These are phyloP conservation scores for Persicaria maculosa DNA, from an alignment of 148 eudicot genomes.

Conservation along the genomic window DNA sequence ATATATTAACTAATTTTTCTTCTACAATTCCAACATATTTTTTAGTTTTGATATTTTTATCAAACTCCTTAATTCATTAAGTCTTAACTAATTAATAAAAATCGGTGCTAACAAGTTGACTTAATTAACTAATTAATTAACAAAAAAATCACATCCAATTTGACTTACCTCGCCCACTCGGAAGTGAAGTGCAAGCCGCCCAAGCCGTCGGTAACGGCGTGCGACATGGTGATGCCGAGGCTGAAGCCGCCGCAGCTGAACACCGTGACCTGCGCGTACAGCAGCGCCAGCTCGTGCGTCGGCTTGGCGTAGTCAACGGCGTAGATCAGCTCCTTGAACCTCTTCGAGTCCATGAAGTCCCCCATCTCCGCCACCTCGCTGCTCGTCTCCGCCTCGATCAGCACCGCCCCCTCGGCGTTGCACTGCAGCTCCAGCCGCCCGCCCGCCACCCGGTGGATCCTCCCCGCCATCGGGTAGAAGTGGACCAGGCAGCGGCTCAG, in stretches of 20 bases:
- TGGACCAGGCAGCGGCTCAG: constrained; percentile 35
- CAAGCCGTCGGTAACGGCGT: constrained; percentile 28
- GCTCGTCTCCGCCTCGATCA: constrained; percentile 28
- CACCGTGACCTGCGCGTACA: constrained; percentile 28
- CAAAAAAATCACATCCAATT: too few species aligned
- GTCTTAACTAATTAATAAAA: too few species aligned
- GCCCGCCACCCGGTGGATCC: constrained; percentile 18
- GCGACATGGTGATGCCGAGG: constrained; percentile 32
- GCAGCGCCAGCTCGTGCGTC: constrained; percentile 29
- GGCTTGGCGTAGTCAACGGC: constrained; percentile 28
- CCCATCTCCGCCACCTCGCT: constrained; percentile 20
- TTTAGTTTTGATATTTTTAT: too few species aligned
- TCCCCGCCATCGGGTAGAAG: constrained; percentile 34
- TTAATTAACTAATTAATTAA: too few species aligned
- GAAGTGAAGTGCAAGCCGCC: constrained; percentile 30
- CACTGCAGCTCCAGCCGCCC: constrained; percentile 35
- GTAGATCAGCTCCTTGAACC: constrained; percentile 27
- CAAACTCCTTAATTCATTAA: too few species aligned
- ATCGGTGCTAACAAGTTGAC: too few species aligned
- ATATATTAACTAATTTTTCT: too few species aligned
- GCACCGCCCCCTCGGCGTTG: constrained; percentile 28
- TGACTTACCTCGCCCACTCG: constrained; percentile 34
- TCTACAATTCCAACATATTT: too few species aligned
- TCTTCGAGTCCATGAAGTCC: constrained; percentile 20
- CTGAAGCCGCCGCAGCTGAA: constrained; percentile 34